Base-by-base conservation (phyloP, 768 basidiomycete species). In the Astraeus odoratus region DNA sequence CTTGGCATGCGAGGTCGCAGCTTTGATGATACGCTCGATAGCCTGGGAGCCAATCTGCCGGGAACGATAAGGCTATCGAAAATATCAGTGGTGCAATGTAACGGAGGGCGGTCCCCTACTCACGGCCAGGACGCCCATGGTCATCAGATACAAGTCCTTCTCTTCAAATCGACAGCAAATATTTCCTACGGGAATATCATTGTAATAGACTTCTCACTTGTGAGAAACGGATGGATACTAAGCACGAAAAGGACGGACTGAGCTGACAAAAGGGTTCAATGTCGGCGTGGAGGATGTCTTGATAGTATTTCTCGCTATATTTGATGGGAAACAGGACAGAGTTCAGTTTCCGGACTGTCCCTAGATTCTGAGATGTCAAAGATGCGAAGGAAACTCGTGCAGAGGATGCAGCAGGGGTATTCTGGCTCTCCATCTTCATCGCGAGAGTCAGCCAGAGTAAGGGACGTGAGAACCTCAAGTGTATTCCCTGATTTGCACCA, bases 111-210 rank as follows among this genome's bases (percentile, higher is more conserved):
- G 39, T 37, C 38, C 42, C 38, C 39, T 47, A 68, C 80, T 66
- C 69, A 92, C 89, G 45, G 88, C 89, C 44, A 94, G 79, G 51
- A 94, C 68, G 35, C 90, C 92, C 82, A 94, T 83, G 40, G 92
- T 94, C 83, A 92, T 89, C 59, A 93, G 74, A 67, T 94, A 94
- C 42, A 66, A 37, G 48, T 59, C 62, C 18, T 79, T 77, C 43
- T 70, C 74, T 65, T 95, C 91, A 49, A 92, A 64, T 47, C 88
- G 78, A 68, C 86, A 90, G 64, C 87, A 91, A 57, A 93, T 77
- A 4, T 82, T 88, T 48, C 92, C 91, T 51, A 94, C 83, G 37
- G 92, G 89, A 46, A 95, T 73, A 68, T 95, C 91, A 68, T 92
- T 93, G 68, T 85, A 93, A 67, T 92, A 93, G 39, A 93, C 92